These are phyloP conservation scores for Stachybotrys chlorohalonatus DNA, from an alignment of 2,329 filamentous ascomycete genomes.

Conservation along the genomic window DNA sequence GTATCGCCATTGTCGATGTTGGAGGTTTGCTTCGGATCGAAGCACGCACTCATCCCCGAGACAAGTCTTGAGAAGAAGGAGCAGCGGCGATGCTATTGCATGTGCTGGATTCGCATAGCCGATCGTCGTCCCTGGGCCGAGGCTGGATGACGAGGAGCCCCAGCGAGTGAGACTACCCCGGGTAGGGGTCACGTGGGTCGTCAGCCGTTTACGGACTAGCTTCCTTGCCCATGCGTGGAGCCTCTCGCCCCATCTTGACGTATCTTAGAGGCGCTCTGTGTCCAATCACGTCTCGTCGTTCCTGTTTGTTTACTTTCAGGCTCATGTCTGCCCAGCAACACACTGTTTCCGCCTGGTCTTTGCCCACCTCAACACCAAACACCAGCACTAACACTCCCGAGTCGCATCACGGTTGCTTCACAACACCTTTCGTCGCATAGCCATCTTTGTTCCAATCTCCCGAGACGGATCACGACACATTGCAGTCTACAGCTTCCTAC, in stretches of 20 bases:
- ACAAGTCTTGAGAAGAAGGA: background rate
- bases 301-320: conserved; percentile 33
- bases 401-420: background rate
- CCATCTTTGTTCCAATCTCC: no score
- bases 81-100: background rate
- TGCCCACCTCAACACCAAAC: background rate
- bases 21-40: conserved; percentile 5
- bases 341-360: conserved; percentile 2
- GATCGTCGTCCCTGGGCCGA: conserved; percentile 11
- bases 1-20: conserved; percentile 58
- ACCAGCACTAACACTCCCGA: background rate
- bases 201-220: background rate
- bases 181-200: conserved; percentile 12
- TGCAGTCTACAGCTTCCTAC: conserved; percentile 3
- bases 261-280: background rate
- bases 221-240: no score
- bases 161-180: background rate
- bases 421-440: no score
- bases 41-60: conserved; percentile 5
- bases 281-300: conserved; percentile 15
- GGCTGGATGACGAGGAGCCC: conserved; percentile 11
- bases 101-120: background rate
- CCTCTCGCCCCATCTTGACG: no score
- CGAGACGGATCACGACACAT: no score
- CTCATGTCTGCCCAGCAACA: conserved; percentile 23